Evolutionary conservation across 1,284 basidiomycete genomes (phyloP), one percentile per base, ranked within the genome.

Genomic region (Inonotus obliquus): DNA sequence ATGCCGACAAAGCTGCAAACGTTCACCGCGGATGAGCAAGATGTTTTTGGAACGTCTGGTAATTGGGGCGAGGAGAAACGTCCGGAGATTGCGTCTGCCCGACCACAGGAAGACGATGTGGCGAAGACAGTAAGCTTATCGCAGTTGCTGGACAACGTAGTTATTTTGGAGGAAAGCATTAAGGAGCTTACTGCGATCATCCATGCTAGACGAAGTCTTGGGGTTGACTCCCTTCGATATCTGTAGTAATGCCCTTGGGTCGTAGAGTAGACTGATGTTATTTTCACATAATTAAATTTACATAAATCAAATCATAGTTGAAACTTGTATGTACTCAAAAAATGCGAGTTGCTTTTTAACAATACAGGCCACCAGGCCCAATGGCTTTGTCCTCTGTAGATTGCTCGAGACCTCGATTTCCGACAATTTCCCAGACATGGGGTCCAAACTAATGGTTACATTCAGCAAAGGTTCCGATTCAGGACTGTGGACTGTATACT

Each of bases 111-210:
- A 57, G 61, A 66, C 52, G 69, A 76, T 62, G 70, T 72, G 35
- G 79, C 78, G 60, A 74, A 74, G 27, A 77, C 73, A 17, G 81
- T 94, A 29, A 92, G 91, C 11, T 77, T 97, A 37, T 95, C 92
- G 32, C 86, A 85, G 65, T 72, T 97, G 61, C 76, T 99, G 68
- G 97, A 99, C 73, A 98, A 99, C 70, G 89, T 96, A 27, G 94
- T 99, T 21, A 86, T 99, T 56, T 74, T 99, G 64, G 96, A 99
- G 74, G 96, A 99, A 75, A 89, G 90, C 63, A 89, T 98, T 68
- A 97, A 98, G 77, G 96, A 99, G 74, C 76, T 97, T 54, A 86
- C 89, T 32, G 92, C 92, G 21, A 88, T 96, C 62, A 84, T 97
- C 60, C 89, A 91, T 74, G 92, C 91, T 23, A 79, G 96, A 65